Evolutionary conservation across 345 rosid genomes (phyloP), one percentile per base, ranked within the genome.

Genomic region (Brassica juncea): DNA sequence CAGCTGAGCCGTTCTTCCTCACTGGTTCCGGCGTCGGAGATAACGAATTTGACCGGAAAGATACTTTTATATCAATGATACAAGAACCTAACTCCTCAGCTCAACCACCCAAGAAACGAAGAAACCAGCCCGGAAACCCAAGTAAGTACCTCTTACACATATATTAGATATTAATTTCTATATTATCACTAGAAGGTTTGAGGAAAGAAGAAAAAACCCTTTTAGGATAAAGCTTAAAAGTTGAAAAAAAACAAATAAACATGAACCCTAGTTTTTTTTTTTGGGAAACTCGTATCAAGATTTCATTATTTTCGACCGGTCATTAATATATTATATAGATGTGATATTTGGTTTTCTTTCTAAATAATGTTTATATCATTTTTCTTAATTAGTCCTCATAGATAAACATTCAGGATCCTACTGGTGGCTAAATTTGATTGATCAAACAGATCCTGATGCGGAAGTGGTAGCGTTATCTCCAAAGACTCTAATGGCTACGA

Each of bases 391-490:
- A 74, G 59, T 42, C 61, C 8, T 28, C 72, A 44, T 67, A 59
- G 35, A 61, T 72, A 21, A 32, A 68, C 10, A 68, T 28, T 74
- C 60, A 12, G 16, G 47, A n/a, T 66, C 19, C 2, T 0, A 62
- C 6, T 70, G 55, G 4, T 62, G 64, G 44, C 7, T 37, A 37
- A 37, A 15, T 25, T 54, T 54, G 8, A 37, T 57, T 64, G 28
- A 68, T 39, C 34, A 9, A 68, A 76, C 87, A 92, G 97, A 90
- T 87, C 94, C 97, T 70, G 97, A 90, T 85, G 89, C 97, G 60
- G 94, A 90, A 75, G 93, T 92, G 84, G 86, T 92, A 84, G 94
- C 97, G 21, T 84, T 92, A 81, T 92, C 97, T 49, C 97, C 94
- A 77, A 92, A 86, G 90, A 86, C 94, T 55, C 86, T 92, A 72